Conservation (phyloP, 2,329 filamentous ascomycete species). For the Xylariales sp. region DNA sequence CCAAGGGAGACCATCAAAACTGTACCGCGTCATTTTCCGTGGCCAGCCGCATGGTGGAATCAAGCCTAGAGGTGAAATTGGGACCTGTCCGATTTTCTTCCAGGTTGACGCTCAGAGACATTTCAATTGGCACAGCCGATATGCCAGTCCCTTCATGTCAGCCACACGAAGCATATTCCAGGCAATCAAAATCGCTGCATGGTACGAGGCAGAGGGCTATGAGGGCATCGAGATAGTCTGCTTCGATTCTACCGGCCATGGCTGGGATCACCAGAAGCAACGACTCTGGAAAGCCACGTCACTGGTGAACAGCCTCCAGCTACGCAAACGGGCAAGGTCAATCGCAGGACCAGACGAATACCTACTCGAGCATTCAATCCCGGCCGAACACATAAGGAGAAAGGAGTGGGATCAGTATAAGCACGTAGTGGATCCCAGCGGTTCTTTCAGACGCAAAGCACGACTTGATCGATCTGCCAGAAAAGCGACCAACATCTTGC, state of each 20-base stretch:
- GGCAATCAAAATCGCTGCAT: not conserved
- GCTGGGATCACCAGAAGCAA: slow-evolving; percentile 11
- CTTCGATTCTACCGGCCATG: slow-evolving; percentile 8
- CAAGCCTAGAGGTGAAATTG: not conserved
- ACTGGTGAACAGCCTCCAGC: not conserved
- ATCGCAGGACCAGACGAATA: not conserved
- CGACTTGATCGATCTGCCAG: too few species aligned
- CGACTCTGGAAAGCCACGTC: slow-evolving; percentile 8
- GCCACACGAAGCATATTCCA: not conserved
- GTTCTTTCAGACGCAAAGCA: too few species aligned
- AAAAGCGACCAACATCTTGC: too few species aligned
- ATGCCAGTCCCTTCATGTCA: slow-evolving; percentile 10
- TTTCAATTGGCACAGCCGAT: slow-evolving; percentile 4
- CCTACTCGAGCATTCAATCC: slow-evolving; percentile 3
- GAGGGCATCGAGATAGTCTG: slow-evolving; percentile 6
- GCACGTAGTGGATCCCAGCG: not conserved
- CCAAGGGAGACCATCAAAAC: not conserved
- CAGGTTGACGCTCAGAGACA: slow-evolving; percentile 8
- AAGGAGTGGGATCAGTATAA: not conserved
- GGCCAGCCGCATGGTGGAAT: slow-evolving; percentile 5
- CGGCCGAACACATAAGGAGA: not conserved
- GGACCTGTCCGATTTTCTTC: slow-evolving; percentile 4
- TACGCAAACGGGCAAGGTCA: not conserved
- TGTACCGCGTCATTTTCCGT: slow-evolving; percentile 5
- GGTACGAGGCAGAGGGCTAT: not conserved